Percentiles rank a stretch among this genome's conserved stretches.
phyloP scores from a whole-genome alignment of 1,139 yeast species.

The Kazachstania sp. region DNA sequence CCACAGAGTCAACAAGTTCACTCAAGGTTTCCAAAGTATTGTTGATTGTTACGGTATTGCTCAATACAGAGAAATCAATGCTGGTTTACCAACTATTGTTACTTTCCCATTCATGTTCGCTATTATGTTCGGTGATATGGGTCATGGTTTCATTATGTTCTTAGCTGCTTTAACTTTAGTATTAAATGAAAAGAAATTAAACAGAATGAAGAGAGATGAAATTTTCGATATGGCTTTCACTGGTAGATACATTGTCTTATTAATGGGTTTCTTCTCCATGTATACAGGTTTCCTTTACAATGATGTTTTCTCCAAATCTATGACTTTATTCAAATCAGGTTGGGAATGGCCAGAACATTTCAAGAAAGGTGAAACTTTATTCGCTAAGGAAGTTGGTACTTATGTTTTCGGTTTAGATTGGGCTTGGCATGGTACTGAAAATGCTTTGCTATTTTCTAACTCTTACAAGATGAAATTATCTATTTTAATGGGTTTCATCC shows the following conservation, averaged over 20 bases:
- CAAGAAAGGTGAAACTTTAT: conserved; percentile 52
- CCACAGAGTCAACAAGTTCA: conserved; percentile 86
- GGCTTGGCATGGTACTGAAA: conserved; percentile 97
- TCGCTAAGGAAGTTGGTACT: conserved; percentile 56
- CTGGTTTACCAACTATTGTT: conserved; percentile 87
- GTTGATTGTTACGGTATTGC: conserved; percentile 95
- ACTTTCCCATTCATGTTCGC: conserved; percentile 99
- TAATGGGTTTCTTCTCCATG: conserved; percentile 91
- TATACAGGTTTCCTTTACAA: conserved; percentile 91
- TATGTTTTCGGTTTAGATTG: conserved; percentile 86
- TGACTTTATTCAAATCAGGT: conserved; percentile 78
- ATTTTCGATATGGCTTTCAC: conserved; percentile 92
- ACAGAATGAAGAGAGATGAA: conserved; percentile 71
- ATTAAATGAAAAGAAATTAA: conserved; percentile 56
- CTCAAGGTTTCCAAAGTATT: conserved; percentile 83
- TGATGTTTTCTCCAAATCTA: conserved; percentile 82
- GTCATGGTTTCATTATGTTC: conserved; percentile 80
- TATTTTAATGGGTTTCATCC: conserved; percentile 86
- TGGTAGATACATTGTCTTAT: conserved; percentile 79
- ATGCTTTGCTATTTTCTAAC: conserved; percentile 79
- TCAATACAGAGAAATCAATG: conserved; percentile 89
- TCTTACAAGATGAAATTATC: conserved; percentile 96
- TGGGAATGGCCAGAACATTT: conserved; percentile 85
- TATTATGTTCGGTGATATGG: conserved; percentile 97
- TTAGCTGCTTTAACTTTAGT: conserved; percentile 67